Evolutionary conservation across 2,329 filamentous ascomycete genomes (phyloP).

Genomic region (Penicillium occitanis): DNA sequence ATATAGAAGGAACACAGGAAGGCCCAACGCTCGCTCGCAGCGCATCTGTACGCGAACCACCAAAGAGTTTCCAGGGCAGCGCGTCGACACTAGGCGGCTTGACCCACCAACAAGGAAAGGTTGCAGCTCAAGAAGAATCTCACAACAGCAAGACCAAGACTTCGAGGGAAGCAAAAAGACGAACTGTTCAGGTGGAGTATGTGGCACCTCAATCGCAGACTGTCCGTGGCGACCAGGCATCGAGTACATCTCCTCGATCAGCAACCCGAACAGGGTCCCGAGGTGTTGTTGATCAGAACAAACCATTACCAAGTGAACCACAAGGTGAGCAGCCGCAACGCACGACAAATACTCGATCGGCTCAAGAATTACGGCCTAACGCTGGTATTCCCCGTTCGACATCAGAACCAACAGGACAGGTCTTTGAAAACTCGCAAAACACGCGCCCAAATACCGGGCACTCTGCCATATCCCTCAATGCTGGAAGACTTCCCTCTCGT

Average conservation of each 20-base stretch:
- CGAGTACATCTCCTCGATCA: constrained; percentile 24
- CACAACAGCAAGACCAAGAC: constrained; percentile 58
- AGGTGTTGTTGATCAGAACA: constrained; percentile 35
- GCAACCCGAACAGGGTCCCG: constrained; percentile 19
- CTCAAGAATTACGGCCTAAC: constrained; percentile 43
- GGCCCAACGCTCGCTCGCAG: constrained; percentile 71
- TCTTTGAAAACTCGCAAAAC: constrained; percentile 48
- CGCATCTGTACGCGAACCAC: constrained; percentile 84
- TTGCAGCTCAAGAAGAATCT: constrained; percentile 57
- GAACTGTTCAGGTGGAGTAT: constrained; percentile 97
- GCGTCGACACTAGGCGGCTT: constrained; percentile 59
- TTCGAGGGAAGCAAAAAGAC: constrained; percentile 78
- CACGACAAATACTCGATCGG: constrained; percentile 25
- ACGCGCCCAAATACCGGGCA: constrained; percentile 76
- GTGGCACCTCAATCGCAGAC: constrained; percentile 88
- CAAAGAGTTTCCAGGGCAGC: constrained; percentile 61
- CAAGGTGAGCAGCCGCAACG: constrained; percentile 21
- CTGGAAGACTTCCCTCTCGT: constrained; percentile 66
- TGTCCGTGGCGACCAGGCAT: constrained; percentile 60
- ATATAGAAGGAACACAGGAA: constrained; percentile 54
- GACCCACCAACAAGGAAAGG: constrained; percentile 69
- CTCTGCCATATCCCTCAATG: constrained; percentile 67
- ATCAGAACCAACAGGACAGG: constrained; percentile 58
- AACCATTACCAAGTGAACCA: constrained; percentile 38
- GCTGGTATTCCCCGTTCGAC: constrained; percentile 55